Evolutionary conservation across 108 stramenopile genomes (phyloP), one percentile per base, ranked within the genome.

Genomic region (Discostella stelligeroides): DNA sequence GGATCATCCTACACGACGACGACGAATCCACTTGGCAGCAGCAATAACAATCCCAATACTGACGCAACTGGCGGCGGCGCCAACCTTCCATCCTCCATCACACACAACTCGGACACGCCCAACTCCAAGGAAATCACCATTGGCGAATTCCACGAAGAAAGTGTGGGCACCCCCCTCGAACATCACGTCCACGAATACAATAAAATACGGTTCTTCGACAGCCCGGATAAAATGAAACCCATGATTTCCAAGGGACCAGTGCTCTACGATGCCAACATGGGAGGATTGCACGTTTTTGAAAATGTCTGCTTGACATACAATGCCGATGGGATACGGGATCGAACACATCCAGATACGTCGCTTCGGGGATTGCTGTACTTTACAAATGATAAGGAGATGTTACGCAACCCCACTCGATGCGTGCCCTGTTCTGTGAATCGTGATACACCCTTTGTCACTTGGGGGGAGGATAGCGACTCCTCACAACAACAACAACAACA

Each of bases 251-350:
- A 68, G 28, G 75, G 75, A 15, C 75, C 75, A 18, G 55, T 29
- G 10, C 66, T 60, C 20, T 30, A 45, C 43, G 59, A 75, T 37
- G 39, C 29, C 11, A 38, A 54, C 10, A 37, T 60, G 43, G 67
- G 67, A 2, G 76, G 76, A 7, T 60, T 78, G 58, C 70, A 78
- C 39, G 7, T 66, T 11, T 78, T 69, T 34, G 57, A 70, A 46
- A 59, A 78, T 60, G 76, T 78, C 0, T 78, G 76, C 53, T 38
- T 78, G 41, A 78, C 70, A 4, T 70, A 78, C 29, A 70, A 78
- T 54, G 49, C 70, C 48, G 70, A 78, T 55, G 41, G 48, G 25
- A 28, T 61, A 2, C 39, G 68, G 13, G 30, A 48, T 17, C 60
- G 62, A 20, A 27, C 58, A 18, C 43, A 66, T 27, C 60, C 48